Conservation (phyloP, 1,139 yeast genomes). For the Taiozyma sp. region DNA sequence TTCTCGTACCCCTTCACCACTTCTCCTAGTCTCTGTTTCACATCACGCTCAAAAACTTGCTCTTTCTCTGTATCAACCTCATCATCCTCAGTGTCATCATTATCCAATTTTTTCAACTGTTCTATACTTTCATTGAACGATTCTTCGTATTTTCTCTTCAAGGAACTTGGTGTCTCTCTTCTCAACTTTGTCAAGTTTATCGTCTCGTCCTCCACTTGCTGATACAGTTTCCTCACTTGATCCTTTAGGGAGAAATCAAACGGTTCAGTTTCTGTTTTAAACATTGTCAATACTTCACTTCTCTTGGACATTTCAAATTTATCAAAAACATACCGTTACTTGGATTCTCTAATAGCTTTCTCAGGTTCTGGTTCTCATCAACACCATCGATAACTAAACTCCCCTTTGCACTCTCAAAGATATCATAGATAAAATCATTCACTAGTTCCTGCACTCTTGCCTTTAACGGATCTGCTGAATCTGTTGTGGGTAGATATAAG, state of each 20-base stretch:
- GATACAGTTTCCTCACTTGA: slow-evolving; percentile 44
- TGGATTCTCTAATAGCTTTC: slow-evolving; percentile 15
- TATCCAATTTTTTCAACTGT: slow-evolving; percentile 19
- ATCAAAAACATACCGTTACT: slow-evolving; percentile 8
- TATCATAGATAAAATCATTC: slow-evolving; percentile 20
- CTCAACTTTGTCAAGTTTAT: slow-evolving; percentile 46
- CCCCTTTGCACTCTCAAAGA: slow-evolving; percentile 15
- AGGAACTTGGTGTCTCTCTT: slow-evolving; percentile 41
- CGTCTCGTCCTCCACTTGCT: slow-evolving; percentile 53
- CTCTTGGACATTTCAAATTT: not conserved
- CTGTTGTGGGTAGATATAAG: slow-evolving; percentile 41
- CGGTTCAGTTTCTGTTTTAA: slow-evolving; percentile 43
- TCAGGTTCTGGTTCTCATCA: slow-evolving; percentile 2
- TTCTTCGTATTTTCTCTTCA: slow-evolving; percentile 25
- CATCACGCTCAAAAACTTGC: slow-evolving; percentile 9
- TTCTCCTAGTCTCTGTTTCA: slow-evolving; percentile 8
- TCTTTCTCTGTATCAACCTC: slow-evolving; percentile 13
- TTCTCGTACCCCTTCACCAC: slow-evolving; percentile 15
- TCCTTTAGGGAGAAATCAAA: slow-evolving; percentile 56
- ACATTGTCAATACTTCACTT: not conserved
- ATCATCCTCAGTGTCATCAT: slow-evolving; percentile 11
- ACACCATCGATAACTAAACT: slow-evolving; percentile 20
- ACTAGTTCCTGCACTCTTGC: slow-evolving; percentile 14
- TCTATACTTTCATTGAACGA: slow-evolving; percentile 21
- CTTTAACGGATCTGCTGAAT: slow-evolving; percentile 17